phyloP scores from a whole-genome alignment of 2,329 filamentous ascomycete species.

The Exophiala lecanii-corni region DNA sequence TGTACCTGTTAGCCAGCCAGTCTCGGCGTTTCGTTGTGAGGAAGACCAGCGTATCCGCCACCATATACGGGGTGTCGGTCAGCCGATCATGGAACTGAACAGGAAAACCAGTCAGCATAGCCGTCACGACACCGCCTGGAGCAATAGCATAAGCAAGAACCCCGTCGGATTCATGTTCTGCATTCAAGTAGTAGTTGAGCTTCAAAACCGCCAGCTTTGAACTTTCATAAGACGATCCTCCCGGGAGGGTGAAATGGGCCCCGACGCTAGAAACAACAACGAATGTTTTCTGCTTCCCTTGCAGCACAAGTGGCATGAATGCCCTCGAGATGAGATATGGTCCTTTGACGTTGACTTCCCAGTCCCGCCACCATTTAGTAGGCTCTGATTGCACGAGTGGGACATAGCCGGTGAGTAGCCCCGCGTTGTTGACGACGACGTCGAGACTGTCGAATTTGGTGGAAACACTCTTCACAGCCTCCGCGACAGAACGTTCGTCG shows the following conservation, averaged over 20 bases:
- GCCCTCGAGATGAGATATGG: constrained; percentile 24
- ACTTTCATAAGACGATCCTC: constrained; percentile 44
- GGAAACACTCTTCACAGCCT: constrained; percentile 32
- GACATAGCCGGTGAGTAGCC: constrained; percentile 12
- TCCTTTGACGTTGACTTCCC: constrained; percentile 51
- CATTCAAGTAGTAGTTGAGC: constrained; percentile 43
- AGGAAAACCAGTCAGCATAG: constrained; percentile 14
- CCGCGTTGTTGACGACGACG: constrained; percentile 27
- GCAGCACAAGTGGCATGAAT: constrained; percentile 32
- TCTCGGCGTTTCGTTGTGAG: constrained; percentile 26
- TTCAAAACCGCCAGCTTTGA: constrained; percentile 43
- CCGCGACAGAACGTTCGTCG: constrained; percentile 32
- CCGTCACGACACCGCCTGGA: constrained; percentile 22
- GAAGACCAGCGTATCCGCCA: constrained; percentile 28
- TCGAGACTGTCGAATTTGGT: constrained; percentile 28
- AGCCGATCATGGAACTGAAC: constrained; percentile 8
- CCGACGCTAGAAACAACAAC: constrained; percentile 41
- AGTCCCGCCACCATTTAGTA: constrained; percentile 43
- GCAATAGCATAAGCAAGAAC: constrained; percentile 21
- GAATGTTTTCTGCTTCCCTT: constrained; percentile 24
- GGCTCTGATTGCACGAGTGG: constrained; percentile 29
- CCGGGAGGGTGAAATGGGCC: constrained; percentile 31
- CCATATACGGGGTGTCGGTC: constrained; percentile 24
- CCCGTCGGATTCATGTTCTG: constrained; percentile 39
- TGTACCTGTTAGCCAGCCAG: constrained; percentile 17